Evolutionary conservation across 2,329 filamentous ascomycete genomes (phyloP), one percentile per base, ranked within the genome.

Genomic region (Cercospora zeae-maydis): DNA sequence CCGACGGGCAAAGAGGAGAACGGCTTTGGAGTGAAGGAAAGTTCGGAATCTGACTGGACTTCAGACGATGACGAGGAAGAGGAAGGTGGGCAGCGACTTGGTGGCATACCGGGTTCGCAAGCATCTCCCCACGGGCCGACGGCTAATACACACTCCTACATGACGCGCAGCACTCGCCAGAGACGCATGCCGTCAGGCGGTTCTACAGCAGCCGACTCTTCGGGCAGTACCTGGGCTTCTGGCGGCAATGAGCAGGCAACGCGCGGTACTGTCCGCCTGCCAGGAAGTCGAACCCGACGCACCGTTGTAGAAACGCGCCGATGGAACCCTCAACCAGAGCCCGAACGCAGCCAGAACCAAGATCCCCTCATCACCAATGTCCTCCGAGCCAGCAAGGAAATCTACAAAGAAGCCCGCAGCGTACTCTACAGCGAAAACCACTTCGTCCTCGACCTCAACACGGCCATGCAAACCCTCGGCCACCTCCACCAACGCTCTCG

Each of bases 401-500:
- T 80, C 63, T 74, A 77, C 68, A 69, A 71, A 58, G 78, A 81
- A 69, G 73, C 78, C 6, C 75, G 74, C n/a, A 69, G 69, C 5
- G 67, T 79, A 14, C 71, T 81, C 14, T 80, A 80, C 67, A 71
- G 72, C 52, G 71, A 73, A 27, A 80, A 80, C 61, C 62, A 63
- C 16, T 79, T 80, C 67, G 72, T 72, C 5, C 73, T 81, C 27
- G 71, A 74, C 58, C 72, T 80, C 21, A 64, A 71, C 34, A 75
- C 69, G 11, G 78, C 77, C 1, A 72, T 77, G 42, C 67, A 73
- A 39, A 77, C 78, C 1, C 74, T 81, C 8, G 68, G 68, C 1
- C 71, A 71, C 1, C 68, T 81, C 0, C 78, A 79, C 61, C 79
- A 81, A 65, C 77, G 78, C 64, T 75, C 71, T 24, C 74, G 78